Conservation (phyloP, 148 eudicot species). For the Fagopyrum homotropicum region DNA sequence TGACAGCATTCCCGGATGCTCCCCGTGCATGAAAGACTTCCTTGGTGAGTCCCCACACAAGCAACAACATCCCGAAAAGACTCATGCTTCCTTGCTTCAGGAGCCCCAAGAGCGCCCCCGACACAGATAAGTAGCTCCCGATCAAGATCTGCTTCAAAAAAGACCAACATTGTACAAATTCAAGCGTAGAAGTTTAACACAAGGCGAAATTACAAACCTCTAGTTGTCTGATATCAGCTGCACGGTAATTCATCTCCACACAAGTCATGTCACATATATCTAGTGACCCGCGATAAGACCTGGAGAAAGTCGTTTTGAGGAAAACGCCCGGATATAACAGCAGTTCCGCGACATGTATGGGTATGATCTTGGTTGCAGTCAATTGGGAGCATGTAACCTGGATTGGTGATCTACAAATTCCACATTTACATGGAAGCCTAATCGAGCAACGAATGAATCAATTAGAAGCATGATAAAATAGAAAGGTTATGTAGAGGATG, state of each 20-base stretch:
- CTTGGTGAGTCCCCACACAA: constrained; percentile 50
- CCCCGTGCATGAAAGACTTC: constrained; percentile 21
- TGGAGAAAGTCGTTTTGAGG: constrained; percentile 29
- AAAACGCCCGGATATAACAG: constrained; percentile 52
- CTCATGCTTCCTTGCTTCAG: constrained; percentile 33
- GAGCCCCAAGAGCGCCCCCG: constrained; percentile 57
- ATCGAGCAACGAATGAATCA: constrained; percentile 4
- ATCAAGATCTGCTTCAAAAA: constrained; percentile 32
- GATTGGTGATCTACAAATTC: constrained; percentile 47
- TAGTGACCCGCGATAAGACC: constrained; percentile 24
- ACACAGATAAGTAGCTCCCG: constrained; percentile 58
- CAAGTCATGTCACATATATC: constrained; percentile 22
- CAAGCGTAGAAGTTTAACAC: background rate
- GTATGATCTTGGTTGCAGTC: constrained; percentile 39
- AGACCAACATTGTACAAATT: background rate
- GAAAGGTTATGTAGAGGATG: background rate
- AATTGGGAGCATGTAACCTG: constrained; percentile 44
- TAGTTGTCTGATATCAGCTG: constrained; percentile 35
- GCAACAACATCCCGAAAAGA: constrained; percentile 42
- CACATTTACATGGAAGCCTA: constrained; percentile 56
- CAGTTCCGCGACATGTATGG: constrained; percentile 27
- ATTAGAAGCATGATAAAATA: background rate
- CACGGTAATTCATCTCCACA: constrained; percentile 14
- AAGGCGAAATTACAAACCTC: constrained; percentile 33
- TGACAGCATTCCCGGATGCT: constrained; percentile 12